Percentiles rank a stretch among this genome's conserved stretches.
phyloP scores from a whole-genome alignment of 148 eudicot species.

The Rhododendron simsii region DNA sequence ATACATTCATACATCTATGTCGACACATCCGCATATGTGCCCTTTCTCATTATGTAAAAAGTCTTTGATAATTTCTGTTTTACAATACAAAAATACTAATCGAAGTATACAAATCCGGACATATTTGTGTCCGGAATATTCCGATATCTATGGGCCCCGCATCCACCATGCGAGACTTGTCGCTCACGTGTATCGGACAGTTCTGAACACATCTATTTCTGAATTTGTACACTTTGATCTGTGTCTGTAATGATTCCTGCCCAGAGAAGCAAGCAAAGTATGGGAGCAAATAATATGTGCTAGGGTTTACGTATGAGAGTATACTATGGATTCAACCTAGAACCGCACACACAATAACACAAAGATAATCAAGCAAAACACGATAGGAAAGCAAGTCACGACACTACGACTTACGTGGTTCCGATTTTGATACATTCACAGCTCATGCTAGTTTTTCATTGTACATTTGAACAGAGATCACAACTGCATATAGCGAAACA shows the following conservation, averaged over 20 bases:
- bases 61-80: no score
- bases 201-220: neutral
- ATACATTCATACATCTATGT: neutral
- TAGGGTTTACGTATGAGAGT: no score
- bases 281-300: neutral
- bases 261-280: neutral
- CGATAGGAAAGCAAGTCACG: neutral
- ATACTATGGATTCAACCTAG: no score
- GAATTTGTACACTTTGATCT: neutral
- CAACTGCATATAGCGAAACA: no score
- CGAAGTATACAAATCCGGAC: no score
- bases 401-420: neutral
- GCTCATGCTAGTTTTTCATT: neutral
- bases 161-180: neutral
- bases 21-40: neutral
- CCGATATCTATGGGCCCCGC: neutral
- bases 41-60: neutral
- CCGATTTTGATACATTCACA: neutral
- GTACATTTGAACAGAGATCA: neutral
- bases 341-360: neutral
- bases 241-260: neutral
- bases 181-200: neutral
- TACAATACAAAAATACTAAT: neutral
- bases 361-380: neutral
- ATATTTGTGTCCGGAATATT: no score